Evolutionary conservation across 1,284 basidiomycete species (phyloP).

Genomic region (Exsudoporus floridanus): DNA sequence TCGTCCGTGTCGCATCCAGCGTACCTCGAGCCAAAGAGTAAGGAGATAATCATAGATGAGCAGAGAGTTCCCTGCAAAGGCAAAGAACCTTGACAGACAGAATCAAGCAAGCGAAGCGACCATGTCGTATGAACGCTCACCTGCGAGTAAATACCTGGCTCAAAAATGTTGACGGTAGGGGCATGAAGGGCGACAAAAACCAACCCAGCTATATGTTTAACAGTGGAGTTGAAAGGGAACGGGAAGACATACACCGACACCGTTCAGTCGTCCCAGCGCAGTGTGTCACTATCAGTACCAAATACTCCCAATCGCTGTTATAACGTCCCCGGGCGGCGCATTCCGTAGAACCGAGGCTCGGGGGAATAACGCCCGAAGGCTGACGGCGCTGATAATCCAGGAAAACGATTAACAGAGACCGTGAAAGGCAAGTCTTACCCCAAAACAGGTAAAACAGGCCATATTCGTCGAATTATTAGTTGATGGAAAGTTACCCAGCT

Average conservation of each 20-base stretch:
- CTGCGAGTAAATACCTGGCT: conserved; percentile 16
- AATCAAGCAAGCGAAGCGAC: not conserved
- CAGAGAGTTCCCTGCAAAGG: conserved; percentile 13
- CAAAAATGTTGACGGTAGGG: not conserved
- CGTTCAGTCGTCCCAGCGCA: not conserved
- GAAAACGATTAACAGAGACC: not conserved
- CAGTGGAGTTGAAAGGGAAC: not conserved
- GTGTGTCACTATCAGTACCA: not conserved
- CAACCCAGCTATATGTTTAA: not conserved
- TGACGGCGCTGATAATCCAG: too few relatives aligned
- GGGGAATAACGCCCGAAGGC: too few relatives aligned
- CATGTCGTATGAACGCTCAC: conserved; percentile 5
- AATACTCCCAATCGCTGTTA: not conserved
- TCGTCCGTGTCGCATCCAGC: not conserved
- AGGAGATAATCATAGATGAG: conserved; percentile 21
- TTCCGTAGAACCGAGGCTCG: not conserved
- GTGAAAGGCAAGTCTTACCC: not conserved
- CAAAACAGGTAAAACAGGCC: not conserved
- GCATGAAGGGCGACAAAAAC: conserved; percentile 12
- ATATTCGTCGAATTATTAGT: not conserved
- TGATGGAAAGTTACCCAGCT: too few relatives aligned
- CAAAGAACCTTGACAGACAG: not conserved
- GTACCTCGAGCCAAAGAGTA: conserved; percentile 21
- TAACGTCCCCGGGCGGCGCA: not conserved
- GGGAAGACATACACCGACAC: not conserved